These are phyloP conservation scores for Fusarium equiseti DNA, from an alignment of 2,329 filamentous ascomycete genomes.

Conservation along the genomic window DNA sequence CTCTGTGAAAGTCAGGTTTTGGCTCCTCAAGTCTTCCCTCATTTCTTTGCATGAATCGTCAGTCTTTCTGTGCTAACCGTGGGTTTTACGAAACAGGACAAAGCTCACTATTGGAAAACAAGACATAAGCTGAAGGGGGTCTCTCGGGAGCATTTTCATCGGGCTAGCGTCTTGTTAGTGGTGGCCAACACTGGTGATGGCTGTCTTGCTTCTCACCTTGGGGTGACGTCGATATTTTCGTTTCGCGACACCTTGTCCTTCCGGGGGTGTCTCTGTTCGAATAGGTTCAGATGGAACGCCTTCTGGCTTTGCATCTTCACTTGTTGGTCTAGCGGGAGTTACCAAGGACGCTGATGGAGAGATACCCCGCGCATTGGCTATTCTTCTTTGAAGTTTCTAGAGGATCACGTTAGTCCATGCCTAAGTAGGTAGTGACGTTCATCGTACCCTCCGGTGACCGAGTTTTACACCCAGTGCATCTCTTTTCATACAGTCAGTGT, in stretches of 20 bases:
- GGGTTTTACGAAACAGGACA: neutral
- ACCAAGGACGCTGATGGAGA: slow-evolving; percentile 65
- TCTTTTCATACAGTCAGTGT: slow-evolving; percentile 56
- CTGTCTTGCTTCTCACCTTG: slow-evolving; percentile 64
- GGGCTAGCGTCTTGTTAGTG: slow-evolving; percentile 59
- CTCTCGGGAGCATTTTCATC: slow-evolving; percentile 85
- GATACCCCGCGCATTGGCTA: slow-evolving; percentile 78
- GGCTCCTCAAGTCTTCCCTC: slow-evolving; percentile 80
- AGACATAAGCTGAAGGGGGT: slow-evolving; percentile 84
- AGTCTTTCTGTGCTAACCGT: neutral
- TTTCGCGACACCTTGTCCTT: slow-evolving; percentile 65
- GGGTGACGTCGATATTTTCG: slow-evolving; percentile 83
- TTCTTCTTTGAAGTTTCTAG: slow-evolving; percentile 85
- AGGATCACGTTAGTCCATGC: slow-evolving; percentile 5
- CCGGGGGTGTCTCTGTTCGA: slow-evolving; percentile 61
- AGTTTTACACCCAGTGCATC: slow-evolving; percentile 82
- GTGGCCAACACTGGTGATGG: neutral
- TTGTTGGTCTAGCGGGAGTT: slow-evolving; percentile 61
- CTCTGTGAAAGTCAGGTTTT: slow-evolving; percentile 83
- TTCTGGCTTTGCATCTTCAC: slow-evolving; percentile 68
- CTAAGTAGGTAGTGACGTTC: neutral
- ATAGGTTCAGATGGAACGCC: slow-evolving; percentile 62
- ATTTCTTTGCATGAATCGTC: slow-evolving; percentile 65
- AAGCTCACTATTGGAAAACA: slow-evolving; percentile 84
- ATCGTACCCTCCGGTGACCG: slow-evolving; percentile 80